These are phyloP conservation scores for Amoebophrya sp. DNA, from an alignment of 169 alveolate genomes.

Conservation along the genomic window DNA sequence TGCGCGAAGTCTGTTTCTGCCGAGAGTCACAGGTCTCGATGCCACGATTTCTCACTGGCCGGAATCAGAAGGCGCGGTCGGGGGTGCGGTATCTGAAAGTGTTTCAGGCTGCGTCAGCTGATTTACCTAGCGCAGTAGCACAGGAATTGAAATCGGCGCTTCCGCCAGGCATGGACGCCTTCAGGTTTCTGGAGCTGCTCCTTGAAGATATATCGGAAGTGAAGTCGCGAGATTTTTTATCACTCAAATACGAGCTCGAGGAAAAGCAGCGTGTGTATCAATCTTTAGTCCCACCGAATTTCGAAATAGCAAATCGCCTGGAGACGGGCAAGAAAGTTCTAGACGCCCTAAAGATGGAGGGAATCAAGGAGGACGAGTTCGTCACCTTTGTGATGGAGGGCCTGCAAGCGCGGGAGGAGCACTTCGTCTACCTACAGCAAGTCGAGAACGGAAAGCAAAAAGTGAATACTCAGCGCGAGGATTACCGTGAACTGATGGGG, in stretches of 20 bases:
- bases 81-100: background rate
- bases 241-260: conserved; percentile 16
- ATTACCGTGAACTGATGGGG: background rate
- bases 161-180: background rate
- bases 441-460: conserved; percentile 7
- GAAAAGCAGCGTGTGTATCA: background rate
- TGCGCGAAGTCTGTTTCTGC: conserved; percentile 20
- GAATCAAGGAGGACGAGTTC: conserved; percentile 13
- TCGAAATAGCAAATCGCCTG: background rate
- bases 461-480: background rate
- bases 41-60: background rate
- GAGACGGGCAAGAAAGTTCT: background rate
- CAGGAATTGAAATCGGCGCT: background rate
- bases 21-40: background rate
- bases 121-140: background rate
- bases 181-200: conserved; percentile 10
- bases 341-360: background rate
- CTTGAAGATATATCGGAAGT: background rate
- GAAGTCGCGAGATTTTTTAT: background rate
- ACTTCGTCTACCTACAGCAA: background rate
- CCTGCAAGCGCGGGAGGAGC: conserved; percentile 10
- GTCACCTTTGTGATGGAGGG: background rate
- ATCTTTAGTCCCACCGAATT: background rate
- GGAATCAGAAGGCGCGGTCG: background rate
- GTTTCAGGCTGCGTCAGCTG: background rate